Percentiles rank a stretch among this genome's conserved stretches.
phyloP scores from a whole-genome alignment of 2,329 filamentous ascomycete species.

The Fusarium udum region DNA sequence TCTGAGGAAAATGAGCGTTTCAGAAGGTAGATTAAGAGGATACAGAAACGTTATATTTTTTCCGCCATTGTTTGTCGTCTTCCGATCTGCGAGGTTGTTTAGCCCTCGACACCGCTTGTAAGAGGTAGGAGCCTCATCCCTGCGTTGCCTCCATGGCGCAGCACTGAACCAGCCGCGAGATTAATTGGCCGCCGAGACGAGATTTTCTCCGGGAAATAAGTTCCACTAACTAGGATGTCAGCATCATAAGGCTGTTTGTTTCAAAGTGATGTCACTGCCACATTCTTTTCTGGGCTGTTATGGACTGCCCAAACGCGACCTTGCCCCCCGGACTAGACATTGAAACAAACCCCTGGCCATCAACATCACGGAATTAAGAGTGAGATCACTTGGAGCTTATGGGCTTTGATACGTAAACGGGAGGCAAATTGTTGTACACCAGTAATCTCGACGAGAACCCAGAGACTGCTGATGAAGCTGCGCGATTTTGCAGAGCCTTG shows the following conservation, averaged over 20 bases:
- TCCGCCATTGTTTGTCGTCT: no score
- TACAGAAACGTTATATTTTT: rapidly evolving
- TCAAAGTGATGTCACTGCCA: neutral
- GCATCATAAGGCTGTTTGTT: neutral
- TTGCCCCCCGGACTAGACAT: no score
- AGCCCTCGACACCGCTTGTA: neutral
- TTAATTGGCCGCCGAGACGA: neutral
- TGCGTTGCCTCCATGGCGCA: neutral
- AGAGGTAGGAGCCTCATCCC: neutral
- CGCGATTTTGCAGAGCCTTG: no score
- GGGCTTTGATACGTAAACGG: rapidly evolving
- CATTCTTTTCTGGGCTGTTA: no score
- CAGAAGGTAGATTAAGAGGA: no score
- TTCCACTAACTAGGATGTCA: no score
- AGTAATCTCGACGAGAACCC: neutral
- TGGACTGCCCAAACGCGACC: no score
- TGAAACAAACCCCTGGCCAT: neutral
- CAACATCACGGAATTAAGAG: rapidly evolving
- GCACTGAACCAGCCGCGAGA: neutral
- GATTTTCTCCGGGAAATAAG: neutral
- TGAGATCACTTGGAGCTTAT: no score
- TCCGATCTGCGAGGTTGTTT: neutral
- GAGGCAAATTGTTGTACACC: no score
- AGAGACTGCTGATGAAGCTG: neutral
- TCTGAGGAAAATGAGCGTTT: rapidly evolving